Percentiles rank a stretch among this genome's conserved stretches.
Evolutionary conservation across 2,329 filamentous ascomycete species (phyloP).

Genomic region (Eurotiales sp.): DNA sequence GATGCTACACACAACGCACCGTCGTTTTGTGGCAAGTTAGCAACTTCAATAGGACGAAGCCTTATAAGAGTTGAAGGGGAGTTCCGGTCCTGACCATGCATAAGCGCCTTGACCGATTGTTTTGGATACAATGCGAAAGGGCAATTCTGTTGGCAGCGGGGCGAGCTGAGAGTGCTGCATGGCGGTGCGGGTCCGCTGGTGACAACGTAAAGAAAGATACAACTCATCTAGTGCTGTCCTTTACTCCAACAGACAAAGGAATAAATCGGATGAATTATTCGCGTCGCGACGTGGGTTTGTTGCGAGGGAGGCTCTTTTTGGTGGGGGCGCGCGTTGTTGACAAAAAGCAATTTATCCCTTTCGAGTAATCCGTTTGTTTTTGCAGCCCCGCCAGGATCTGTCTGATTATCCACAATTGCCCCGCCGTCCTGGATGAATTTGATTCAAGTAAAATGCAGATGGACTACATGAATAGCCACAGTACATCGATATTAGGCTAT

Average conservation of each 20-base stretch:
- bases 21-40: background rate
- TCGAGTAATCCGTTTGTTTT: constrained; percentile 30
- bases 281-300: background rate
- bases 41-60: background rate
- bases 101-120: constrained; percentile 96
- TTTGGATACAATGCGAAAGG: constrained; percentile 91
- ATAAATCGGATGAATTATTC: background rate
- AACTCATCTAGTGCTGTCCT: background rate
- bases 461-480: no score
- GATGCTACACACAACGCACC: constrained; percentile 57
- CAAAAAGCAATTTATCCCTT: constrained; percentile 35
- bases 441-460: no score
- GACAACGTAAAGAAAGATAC: background rate
- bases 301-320: no score
- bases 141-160: constrained; percentile 76
- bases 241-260: no score
- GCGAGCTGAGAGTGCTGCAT: constrained; percentile 81
- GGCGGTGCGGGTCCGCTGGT: background rate
- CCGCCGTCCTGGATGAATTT: no score
- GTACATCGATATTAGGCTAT: no score
- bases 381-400: constrained; percentile 10
- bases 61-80: constrained; percentile 6
- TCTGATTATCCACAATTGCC: background rate
- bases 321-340: background rate
- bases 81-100: constrained; percentile 68